Conservation (phyloP, 306 rosid species). For the Nissolia schottii region DNA sequence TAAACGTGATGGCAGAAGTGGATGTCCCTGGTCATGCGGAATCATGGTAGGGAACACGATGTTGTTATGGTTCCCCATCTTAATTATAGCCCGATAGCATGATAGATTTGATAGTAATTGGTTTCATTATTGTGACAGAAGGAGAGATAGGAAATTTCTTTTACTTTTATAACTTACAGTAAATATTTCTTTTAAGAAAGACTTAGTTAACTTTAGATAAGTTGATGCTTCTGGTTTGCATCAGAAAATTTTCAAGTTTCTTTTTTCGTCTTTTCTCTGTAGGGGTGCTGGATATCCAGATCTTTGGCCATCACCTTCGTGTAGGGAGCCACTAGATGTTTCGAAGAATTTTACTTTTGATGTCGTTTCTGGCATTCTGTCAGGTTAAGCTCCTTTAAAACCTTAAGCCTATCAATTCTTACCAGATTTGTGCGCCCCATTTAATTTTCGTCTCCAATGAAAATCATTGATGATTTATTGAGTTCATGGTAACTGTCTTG, state of each 20-base stretch:
- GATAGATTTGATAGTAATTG: not conserved
- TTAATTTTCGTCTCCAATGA: not conserved
- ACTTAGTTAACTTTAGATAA: not conserved
- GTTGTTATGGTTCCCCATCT: not conserved
- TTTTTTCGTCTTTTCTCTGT: not conserved
- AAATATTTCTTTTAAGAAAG: not conserved
- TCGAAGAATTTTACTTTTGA: constrained; percentile 76
- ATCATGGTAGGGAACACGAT: constrained; percentile 62
- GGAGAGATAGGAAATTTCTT: not conserved
- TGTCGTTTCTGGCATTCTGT: constrained; percentile 74
- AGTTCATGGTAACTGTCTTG: constrained; percentile 1
- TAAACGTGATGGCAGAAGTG: constrained; percentile 89
- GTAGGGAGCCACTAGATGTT: constrained; percentile 92
- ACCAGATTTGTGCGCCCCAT: not conserved
- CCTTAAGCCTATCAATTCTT: not conserved
- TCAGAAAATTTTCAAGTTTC: not conserved
- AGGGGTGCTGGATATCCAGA: constrained; percentile 98
- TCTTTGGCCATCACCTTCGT: constrained; percentile 89
- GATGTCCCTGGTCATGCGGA: constrained; percentile 97
- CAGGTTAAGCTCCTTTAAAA: constrained; percentile 54
- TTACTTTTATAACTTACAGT: not conserved
- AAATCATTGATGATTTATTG: not conserved
- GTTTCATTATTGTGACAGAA: not conserved
- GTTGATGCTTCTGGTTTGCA: not conserved
- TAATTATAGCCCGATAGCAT: not conserved